These are phyloP conservation scores for Penicillium pancosmium DNA, from an alignment of 495 filamentous ascomycete species.

Conservation along the genomic window DNA sequence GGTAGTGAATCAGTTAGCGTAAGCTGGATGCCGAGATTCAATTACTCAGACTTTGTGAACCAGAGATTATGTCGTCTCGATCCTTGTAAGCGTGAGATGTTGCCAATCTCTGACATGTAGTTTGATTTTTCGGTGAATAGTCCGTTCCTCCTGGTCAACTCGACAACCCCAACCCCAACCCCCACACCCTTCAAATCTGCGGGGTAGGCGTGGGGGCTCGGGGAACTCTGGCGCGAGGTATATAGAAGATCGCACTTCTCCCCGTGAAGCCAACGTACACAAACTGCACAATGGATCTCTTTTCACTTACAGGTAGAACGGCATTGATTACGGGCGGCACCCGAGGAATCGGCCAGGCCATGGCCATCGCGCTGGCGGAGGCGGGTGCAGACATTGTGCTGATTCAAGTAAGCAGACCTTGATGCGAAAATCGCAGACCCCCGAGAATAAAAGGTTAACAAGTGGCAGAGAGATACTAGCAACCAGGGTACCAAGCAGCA, in stretches of 20 bases:
- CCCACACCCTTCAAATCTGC: conserved; percentile 2
- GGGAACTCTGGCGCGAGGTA: neutral
- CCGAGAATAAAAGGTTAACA: conserved; percentile 1
- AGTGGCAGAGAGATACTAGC: conserved; percentile 55
- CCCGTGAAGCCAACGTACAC: neutral
- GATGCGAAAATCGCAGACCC: neutral
- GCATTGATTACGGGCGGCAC: conserved; percentile 86
- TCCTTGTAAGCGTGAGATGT: no score
- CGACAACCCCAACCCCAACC: neutral
- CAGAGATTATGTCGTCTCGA: no score
- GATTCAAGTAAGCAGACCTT: conserved; percentile 44
- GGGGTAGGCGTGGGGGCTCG: conserved; percentile 20
- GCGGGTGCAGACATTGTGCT: conserved; percentile 82
- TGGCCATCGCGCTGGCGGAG: conserved; percentile 78
- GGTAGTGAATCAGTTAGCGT: no score
- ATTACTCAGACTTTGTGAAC: no score
- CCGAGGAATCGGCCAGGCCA: conserved; percentile 77
- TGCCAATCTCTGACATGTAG: no score
- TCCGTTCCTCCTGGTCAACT: neutral
- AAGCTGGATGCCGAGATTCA: no score
- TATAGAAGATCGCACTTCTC: conserved; percentile 8
- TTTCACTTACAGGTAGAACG: conserved; percentile 49
- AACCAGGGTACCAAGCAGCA: conserved; percentile 56
- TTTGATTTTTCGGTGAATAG: no score
- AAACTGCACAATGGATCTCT: conserved; percentile 21